phyloP scores from a whole-genome alignment of 1,139 yeast species.

The Scheffersomyces segobiensis region DNA sequence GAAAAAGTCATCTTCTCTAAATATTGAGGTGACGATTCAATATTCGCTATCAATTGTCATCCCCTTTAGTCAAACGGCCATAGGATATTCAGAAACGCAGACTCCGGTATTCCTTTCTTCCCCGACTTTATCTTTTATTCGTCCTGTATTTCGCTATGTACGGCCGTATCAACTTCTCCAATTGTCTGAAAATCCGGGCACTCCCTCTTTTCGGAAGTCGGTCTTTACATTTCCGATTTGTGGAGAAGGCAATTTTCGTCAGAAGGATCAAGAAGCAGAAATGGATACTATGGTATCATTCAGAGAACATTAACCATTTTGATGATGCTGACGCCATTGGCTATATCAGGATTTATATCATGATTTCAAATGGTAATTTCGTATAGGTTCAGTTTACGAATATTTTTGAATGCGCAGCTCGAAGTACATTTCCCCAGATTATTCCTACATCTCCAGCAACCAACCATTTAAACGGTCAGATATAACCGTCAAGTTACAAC shows the following conservation, averaged over 20 bases:
- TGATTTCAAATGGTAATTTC: neutral
- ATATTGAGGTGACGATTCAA: too few species aligned
- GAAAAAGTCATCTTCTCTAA: too few species aligned
- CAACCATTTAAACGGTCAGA: neutral
- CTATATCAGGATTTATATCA: too few species aligned
- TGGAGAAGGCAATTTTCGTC: neutral
- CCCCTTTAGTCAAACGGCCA: neutral
- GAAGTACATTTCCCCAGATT: neutral
- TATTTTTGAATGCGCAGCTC: neutral
- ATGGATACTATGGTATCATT: neutral
- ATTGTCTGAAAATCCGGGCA: too few species aligned
- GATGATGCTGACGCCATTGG: too few species aligned
- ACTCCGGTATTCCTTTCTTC: neutral
- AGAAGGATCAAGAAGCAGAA: neutral
- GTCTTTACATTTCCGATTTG: neutral
- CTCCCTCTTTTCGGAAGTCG: too few species aligned
- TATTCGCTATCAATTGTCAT: too few species aligned
- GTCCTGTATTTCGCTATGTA: neutral
- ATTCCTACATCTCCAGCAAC: neutral
- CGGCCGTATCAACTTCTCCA: neutral
- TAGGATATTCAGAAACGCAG: neutral
- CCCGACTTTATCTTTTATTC: neutral
- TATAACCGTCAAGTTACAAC: neutral
- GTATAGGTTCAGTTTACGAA: neutral
- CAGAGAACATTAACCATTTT: neutral